Percentiles rank a stretch among this genome's conserved stretches.
phyloP scores from a whole-genome alignment of 2,329 filamentous ascomycete species.

The Aspergillus latus region DNA sequence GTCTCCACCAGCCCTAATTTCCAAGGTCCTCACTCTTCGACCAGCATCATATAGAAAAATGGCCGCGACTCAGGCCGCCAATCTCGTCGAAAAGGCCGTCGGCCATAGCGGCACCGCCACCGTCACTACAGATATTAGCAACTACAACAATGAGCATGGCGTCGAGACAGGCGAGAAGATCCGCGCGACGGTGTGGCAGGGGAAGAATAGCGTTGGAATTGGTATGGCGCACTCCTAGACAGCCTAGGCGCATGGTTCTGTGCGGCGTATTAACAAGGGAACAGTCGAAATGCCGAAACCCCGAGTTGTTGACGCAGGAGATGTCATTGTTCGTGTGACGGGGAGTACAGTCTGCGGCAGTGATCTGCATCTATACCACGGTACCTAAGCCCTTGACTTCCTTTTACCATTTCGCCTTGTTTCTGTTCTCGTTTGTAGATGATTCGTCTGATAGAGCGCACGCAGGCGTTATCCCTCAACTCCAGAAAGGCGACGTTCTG shows the following conservation, averaged over 20 bases:
- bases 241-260: neutral
- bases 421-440: no score
- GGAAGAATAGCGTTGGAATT: slow-evolving; percentile 74
- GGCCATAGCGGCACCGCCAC: slow-evolving; percentile 1
- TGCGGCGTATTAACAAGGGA: no score
- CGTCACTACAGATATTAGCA: slow-evolving; percentile 5
- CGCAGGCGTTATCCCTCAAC: slow-evolving; percentile 54
- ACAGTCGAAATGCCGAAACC: slow-evolving; percentile 67
- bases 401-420: neutral
- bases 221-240: slow-evolving; percentile 36
- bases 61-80: slow-evolving; percentile 8
- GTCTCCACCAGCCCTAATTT: neutral
- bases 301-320: slow-evolving; percentile 67
- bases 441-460: slow-evolving; percentile 7
- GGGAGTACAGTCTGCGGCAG: slow-evolving; percentile 63
- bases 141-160: slow-evolving; percentile 41
- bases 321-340: slow-evolving; percentile 79
- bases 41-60: neutral
- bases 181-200: slow-evolving; percentile 79
- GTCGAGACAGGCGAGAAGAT: slow-evolving; percentile 61
- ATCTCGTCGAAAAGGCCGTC: slow-evolving; percentile 5
- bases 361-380: slow-evolving; percentile 55
- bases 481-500: slow-evolving; percentile 65
- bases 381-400: slow-evolving; percentile 18
- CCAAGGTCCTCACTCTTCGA: neutral